Evolutionary conservation across 768 basidiomycete genomes (phyloP), one percentile per base, ranked within the genome.

Genomic region (Amanita phalloides): DNA sequence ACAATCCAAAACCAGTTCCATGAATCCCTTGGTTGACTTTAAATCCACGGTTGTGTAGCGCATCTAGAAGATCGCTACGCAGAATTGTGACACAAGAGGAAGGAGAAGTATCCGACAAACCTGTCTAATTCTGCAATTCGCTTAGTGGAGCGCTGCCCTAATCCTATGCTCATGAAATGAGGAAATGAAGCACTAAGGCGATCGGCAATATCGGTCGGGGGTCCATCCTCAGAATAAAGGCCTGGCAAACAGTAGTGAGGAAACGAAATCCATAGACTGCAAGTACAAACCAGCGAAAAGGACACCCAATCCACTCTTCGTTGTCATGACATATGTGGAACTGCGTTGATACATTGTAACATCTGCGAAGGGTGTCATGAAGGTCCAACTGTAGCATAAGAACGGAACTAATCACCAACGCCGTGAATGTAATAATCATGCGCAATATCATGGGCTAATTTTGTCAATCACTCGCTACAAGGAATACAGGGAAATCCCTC

Each of bases 191-290:
- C 74, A 54, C 61, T 69, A 30, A 81, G 58, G 36, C 73, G 57
- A 56, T 82, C 81, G n/a, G 71, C 74, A 36, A 76, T 62, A 42
- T 80, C 75, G 9, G 66, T 62, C 0, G 77, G 71, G 6, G 77
- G 77, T 1, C 64, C 70, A n/a, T 64, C 67, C 56, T 80, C 79
- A 32, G 62, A 64, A 63, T 78, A 82, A 1, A 62, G 25, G 6
- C 58, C 67, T 67, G 6, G 28, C 3, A 33, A 17, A 14, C 42
- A 42, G 37, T 2, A 17, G 10, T 35, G 3, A 35, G 21, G 13
- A 28, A 13, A 20, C 7, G 20, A 13, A 17, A 17, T 17, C 17
- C 17, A 17, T 17, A 17, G 17, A 32, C 9, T n/a, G 6, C 42
- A 28, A 41, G 1, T 1, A 21, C 47, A 48, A 30, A 64, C 66